Conservation (phyloP, 2,329 filamentous ascomycete genomes). For the Calonectria henricotiae region DNA sequence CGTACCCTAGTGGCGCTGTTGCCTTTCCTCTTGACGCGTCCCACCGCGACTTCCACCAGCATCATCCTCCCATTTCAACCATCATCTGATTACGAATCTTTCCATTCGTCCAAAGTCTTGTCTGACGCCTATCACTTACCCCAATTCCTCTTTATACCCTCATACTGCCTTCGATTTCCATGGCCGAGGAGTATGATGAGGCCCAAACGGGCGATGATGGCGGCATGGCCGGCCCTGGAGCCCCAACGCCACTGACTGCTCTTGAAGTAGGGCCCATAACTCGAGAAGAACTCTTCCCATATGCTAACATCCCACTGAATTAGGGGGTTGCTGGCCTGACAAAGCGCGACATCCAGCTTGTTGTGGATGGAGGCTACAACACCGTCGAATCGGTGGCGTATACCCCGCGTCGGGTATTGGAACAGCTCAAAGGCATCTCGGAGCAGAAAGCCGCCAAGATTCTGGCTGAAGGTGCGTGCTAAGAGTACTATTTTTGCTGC, state of each 20-base stretch:
- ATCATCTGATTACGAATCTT: conserved; percentile 40
- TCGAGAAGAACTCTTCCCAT: background rate
- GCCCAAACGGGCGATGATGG: conserved; percentile 78
- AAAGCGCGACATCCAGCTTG: conserved; percentile 94
- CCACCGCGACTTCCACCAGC: conserved; percentile 52
- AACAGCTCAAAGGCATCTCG: conserved; percentile 98
- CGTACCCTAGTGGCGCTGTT: conserved; percentile 53
- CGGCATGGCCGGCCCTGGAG: conserved; percentile 85
- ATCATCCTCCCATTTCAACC: conserved; percentile 42
- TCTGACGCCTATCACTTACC: background rate
- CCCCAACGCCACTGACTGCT: conserved; percentile 89
- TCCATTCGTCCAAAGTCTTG: conserved; percentile 3
- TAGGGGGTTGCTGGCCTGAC: conserved; percentile 91
- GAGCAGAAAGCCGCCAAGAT: conserved; percentile 97
- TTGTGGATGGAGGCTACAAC: conserved; percentile 93
- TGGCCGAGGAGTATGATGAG: conserved; percentile 77
- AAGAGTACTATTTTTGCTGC: background rate
- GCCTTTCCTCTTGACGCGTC: conserved; percentile 57
- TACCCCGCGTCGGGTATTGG: conserved; percentile 85
- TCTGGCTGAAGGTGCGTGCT: conserved; percentile 82
- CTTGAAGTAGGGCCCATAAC: conserved; percentile 78
- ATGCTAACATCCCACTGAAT: conserved; percentile 33
- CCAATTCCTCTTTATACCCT: background rate
- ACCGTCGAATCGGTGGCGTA: conserved; percentile 98
- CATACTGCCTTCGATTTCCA: conserved; percentile 47